Conservation (phyloP, 2,329 filamentous ascomycete species). For the Scedosporium dehoogii region DNA sequence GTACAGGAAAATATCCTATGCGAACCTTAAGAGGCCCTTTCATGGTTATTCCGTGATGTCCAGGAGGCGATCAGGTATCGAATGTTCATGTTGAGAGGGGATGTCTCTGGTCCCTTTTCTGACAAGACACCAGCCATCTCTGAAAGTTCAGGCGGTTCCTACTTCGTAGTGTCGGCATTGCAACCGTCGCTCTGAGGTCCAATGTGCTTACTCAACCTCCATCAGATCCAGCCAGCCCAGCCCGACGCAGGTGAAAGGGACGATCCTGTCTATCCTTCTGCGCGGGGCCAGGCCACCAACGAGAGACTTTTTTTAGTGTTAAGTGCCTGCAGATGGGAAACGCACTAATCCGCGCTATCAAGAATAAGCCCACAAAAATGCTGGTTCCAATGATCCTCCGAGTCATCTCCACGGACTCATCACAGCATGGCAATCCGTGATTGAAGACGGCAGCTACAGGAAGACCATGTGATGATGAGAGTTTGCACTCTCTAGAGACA, state of each 20-base stretch:
- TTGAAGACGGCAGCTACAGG: neutral
- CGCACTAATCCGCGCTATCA: neutral
- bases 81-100: neutral
- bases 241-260: neutral
- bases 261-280: neutral
- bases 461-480: too few species aligned
- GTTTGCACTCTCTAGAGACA: too few species aligned
- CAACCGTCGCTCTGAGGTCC: too few species aligned
- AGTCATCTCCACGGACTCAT: neutral
- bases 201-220: too few species aligned
- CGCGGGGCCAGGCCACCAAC: neutral
- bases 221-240: too few species aligned
- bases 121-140: too few species aligned
- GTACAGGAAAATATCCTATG: neutral
- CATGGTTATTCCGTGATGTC: neutral
- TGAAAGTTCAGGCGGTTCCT: too few species aligned
- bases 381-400: neutral
- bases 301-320: neutral
- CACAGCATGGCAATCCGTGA: neutral
- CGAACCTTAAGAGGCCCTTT: neutral
- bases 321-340: slow-evolving; percentile 4
- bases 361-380: neutral
- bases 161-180: too few species aligned
- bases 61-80: neutral
- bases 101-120: too few species aligned